Evolutionary conservation across 2,329 filamentous ascomycete genomes (phyloP).

Genomic region (Cordyceps farinosa): DNA sequence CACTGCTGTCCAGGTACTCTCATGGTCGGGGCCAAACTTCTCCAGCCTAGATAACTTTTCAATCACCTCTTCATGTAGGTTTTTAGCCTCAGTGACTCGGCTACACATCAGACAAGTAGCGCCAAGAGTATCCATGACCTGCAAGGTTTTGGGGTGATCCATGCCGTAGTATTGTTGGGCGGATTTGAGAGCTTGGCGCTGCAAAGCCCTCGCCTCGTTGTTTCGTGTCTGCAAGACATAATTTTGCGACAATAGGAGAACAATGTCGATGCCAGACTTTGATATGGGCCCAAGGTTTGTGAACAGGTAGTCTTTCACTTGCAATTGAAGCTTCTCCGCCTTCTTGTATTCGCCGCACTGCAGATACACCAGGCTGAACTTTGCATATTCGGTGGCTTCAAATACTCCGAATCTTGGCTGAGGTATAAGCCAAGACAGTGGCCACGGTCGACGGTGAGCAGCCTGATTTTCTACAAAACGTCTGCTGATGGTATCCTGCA

Average conservation of each 20-base stretch:
- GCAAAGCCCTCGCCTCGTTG: conserved; percentile 5
- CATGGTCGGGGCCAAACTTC: not conserved
- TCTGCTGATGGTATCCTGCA: not conserved
- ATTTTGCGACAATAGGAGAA: not conserved
- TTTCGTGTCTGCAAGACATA: conserved; percentile 10
- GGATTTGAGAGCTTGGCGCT: conserved; percentile 1
- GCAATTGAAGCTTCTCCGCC: conserved; percentile 2
- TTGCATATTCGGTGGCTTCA: conserved; percentile 3
- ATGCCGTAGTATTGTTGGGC: not conserved
- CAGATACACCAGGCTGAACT: conserved; percentile 6
- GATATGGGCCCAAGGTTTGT: not conserved
- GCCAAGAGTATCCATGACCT: conserved; percentile 9
- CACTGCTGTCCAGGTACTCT: conserved; percentile 1
- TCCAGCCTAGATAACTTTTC: not conserved
- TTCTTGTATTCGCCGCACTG: conserved; percentile 2
- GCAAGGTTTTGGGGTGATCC: conserved; percentile 5
- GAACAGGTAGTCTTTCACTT: conserved; percentile 2
- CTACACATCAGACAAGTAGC: conserved; percentile 8
- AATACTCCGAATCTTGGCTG: not conserved
- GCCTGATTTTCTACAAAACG: not conserved
- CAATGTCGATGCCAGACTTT: not conserved
- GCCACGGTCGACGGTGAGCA: not conserved
- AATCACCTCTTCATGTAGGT: not conserved
- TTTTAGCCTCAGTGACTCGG: not conserved
- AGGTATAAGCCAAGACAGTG: not conserved